Evolutionary conservation across 768 basidiomycete species (phyloP), one percentile per base, ranked within the genome.

Genomic region (Suillus ampliporus): DNA sequence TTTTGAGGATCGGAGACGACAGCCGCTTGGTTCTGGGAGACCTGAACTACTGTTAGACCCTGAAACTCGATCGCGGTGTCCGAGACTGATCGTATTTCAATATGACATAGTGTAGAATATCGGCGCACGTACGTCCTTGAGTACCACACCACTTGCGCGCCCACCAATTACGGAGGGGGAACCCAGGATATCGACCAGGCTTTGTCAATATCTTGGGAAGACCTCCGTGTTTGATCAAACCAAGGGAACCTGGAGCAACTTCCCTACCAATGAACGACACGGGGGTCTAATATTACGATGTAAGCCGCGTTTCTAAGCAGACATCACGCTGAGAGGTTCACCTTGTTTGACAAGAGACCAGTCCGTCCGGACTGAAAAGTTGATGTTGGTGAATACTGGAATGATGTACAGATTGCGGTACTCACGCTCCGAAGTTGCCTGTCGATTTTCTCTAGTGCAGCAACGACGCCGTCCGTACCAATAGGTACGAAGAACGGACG

Each of bases 151-250:
- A 94, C n/a, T 79, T 72, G 17, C 92, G 82, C 4, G 91, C 91
- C 90, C 91, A 93, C 92, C 92, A 93, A 65, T 93, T 93, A 3
- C 90, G 81, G 53, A 91, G 78, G 13, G 91, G 91, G 72, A 87
- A 87, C 0, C 83, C 79, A 23, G 93, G 91, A 68, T 94, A 94
- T 10, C 90, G 87, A 35, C 92, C 92, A 5, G 92, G 88, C 48
- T 80, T 83, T 3, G 86, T 89, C 53, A 94, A 70, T 43, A 94
- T 70, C 77, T 92, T 92, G 3, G 93, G 93, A 40, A 86, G 79
- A 62, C 92, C 92, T 78, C 92, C 92, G 70, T 93, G 90, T 71
- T 89, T 92, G 64, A 93, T 88, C 5, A 94, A 76, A 2, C 92
- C 93, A 31, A 93, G 69, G 64, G 77, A 78, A 35, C 93, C 92